These are phyloP conservation scores for Yamadazyma ubonensis DNA, from an alignment of 805 yeast species.

Conservation along the genomic window DNA sequence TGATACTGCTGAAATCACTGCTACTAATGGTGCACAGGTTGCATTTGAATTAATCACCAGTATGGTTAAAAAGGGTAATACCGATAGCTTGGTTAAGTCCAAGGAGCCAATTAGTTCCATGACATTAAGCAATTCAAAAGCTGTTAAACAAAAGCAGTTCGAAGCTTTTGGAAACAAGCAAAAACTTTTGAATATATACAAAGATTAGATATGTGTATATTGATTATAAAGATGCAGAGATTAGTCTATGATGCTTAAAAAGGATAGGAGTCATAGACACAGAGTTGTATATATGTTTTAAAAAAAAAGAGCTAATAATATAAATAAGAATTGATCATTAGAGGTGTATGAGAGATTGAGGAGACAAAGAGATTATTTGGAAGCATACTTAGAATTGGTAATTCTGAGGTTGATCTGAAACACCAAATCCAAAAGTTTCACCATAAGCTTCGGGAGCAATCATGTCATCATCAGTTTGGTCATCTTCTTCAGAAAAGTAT, in stretches of 20 bases:
- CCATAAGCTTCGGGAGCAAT: constrained; percentile 77
- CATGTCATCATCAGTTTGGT: constrained; percentile 60
- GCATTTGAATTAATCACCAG: constrained; percentile 69
- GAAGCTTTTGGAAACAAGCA: constrained; percentile 10
- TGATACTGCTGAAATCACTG: constrained; percentile 64
- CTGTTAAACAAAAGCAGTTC: constrained; percentile 5
- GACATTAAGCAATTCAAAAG: constrained; percentile 12
- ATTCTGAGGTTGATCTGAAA: constrained; percentile 41
- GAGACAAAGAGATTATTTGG: neutral
- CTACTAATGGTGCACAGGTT: constrained; percentile 69
- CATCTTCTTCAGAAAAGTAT: constrained; percentile 83
- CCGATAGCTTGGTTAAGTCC: constrained; percentile 11
- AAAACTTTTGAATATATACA: constrained; percentile 7
- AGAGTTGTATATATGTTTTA: constrained; percentile 7
- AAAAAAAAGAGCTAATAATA: constrained; percentile 5
- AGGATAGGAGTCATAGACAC: constrained; percentile 7
- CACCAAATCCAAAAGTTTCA: constrained; percentile 86
- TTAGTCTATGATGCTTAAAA: constrained; percentile 8
- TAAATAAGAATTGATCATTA: constrained; percentile 6
- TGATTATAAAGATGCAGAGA: constrained; percentile 14
- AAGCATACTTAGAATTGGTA: constrained; percentile 43
- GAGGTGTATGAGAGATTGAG: constrained; percentile 3
- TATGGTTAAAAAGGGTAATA: constrained; percentile 62
- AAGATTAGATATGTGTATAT: constrained; percentile 9
- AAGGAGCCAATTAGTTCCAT: constrained; percentile 1